Conservation (phyloP, 129 eudicot species). For the Flaveria linearis region DNA sequence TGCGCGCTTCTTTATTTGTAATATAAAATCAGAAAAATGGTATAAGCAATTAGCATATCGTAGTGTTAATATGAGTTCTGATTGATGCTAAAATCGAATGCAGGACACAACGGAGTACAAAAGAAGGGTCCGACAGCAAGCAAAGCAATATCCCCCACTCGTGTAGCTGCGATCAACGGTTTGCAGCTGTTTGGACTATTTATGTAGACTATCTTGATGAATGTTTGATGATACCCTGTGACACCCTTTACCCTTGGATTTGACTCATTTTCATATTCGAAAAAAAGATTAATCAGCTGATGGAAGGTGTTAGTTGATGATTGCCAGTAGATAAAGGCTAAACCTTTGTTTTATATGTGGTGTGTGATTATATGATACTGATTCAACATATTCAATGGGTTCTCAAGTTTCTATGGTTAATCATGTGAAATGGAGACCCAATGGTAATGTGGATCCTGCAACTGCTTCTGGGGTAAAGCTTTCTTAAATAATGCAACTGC, state of each 20-base stretch:
- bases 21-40: not conserved
- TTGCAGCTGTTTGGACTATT: constrained; percentile 26
- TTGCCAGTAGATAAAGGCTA: constrained; percentile 16
- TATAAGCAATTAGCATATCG: not conserved
- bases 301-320: constrained; percentile 36
- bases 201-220: constrained; percentile 28
- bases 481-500: constrained; percentile 30
- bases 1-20: not conserved
- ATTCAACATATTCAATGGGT: constrained; percentile 15
- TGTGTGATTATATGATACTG: constrained; percentile 31
- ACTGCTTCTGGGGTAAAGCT: constrained; percentile 15
- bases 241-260: constrained; percentile 27
- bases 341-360: constrained; percentile 26
- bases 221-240: constrained; percentile 18
- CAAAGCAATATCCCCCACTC: constrained; percentile 72
- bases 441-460: constrained; percentile 15
- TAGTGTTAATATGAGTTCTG: constrained; percentile 5
- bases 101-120: constrained; percentile 81
- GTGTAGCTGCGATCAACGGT: constrained; percentile 34
- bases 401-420: constrained; percentile 17
- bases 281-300: constrained; percentile 22
- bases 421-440: constrained; percentile 16
- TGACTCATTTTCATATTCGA: constrained; percentile 29
- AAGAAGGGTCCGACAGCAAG: constrained; percentile 72
- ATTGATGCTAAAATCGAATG: constrained; percentile 15